These are phyloP conservation scores for Trapa bicornis DNA, from an alignment of 345 rosid genomes.

Conservation along the genomic window DNA sequence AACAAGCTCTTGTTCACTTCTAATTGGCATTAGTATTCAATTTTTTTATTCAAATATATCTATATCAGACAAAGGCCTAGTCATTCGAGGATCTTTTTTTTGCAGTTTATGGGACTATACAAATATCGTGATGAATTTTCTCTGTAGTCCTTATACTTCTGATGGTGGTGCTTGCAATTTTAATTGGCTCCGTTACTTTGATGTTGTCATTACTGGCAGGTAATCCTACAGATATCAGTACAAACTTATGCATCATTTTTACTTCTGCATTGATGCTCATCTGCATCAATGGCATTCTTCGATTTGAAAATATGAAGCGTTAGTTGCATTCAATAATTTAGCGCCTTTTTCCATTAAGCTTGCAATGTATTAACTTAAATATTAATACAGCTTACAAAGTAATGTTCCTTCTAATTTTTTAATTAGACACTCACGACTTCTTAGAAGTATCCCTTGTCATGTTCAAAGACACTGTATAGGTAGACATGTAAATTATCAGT, in stretches of 20 bases:
- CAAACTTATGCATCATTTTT: background rate
- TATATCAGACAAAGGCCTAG: background rate
- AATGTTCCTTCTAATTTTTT: background rate
- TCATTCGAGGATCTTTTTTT: constrained; percentile 10
- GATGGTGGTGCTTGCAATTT: constrained; percentile 40
- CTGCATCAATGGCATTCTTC: background rate
- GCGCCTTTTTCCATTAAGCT: background rate
- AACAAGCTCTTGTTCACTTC: background rate
- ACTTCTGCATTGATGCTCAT: background rate
- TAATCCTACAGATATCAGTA: constrained; percentile 12
- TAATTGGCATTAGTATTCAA: background rate
- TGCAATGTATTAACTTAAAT: background rate
- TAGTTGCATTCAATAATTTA: background rate
- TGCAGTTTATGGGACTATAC: constrained; percentile 99
- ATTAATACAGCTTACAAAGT: background rate
- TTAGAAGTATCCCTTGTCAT: background rate
- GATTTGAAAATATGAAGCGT: background rate
- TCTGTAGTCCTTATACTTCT: constrained; percentile 40
- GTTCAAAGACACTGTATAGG: background rate
- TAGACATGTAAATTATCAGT: background rate
- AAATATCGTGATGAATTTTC: constrained; percentile 89
- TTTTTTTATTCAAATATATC: background rate
- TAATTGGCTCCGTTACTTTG: constrained; percentile 89
- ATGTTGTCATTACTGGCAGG: constrained; percentile 97
- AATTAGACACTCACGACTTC: background rate